Conservation (phyloP, 2,329 filamentous ascomycete species). For the Pestalotiopsis sp. region DNA sequence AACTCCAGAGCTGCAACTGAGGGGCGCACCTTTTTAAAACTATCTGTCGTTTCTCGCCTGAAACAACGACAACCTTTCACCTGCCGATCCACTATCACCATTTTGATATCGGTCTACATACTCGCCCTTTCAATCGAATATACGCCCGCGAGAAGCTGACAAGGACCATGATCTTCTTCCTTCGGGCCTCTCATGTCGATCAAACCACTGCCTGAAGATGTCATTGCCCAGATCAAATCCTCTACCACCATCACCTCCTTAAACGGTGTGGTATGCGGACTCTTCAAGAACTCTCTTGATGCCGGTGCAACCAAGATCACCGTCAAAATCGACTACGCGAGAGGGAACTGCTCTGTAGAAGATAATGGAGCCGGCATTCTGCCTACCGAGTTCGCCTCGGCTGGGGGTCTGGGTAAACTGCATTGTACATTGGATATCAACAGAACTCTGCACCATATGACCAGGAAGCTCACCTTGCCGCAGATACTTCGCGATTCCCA, state of each 20-base stretch:
- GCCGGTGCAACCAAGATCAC: slow-evolving; percentile 70
- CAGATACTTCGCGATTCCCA: slow-evolving; percentile 79
- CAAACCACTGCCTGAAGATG: slow-evolving; percentile 68
- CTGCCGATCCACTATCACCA: slow-evolving; percentile 3
- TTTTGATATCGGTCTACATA: background rate
- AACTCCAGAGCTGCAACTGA: background rate
- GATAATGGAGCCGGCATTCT: slow-evolving; percentile 83
- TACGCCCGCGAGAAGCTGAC: slow-evolving; percentile 4
- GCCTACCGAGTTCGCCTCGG: slow-evolving; percentile 69
- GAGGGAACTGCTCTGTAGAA: slow-evolving; percentile 77
- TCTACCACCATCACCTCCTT: slow-evolving; percentile 79
- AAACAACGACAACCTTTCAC: background rate
- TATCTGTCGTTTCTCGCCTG: background rate
- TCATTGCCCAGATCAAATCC: slow-evolving; percentile 79
- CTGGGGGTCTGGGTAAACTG: slow-evolving; percentile 71
- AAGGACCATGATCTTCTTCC: slow-evolving; percentile 13
- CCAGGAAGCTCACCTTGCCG: slow-evolving; percentile 12
- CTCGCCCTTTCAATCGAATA: background rate
- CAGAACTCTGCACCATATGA: background rate
- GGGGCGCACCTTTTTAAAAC: background rate
- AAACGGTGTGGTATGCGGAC: slow-evolving; percentile 68
- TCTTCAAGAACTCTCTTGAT: slow-evolving; percentile 85
- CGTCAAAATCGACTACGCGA: slow-evolving; percentile 72
- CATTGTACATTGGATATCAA: slow-evolving; percentile 58
- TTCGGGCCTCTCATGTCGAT: slow-evolving; percentile 56